phyloP scores from a whole-genome alignment of 441 rosid species.

The Aleurites moluccanus region DNA sequence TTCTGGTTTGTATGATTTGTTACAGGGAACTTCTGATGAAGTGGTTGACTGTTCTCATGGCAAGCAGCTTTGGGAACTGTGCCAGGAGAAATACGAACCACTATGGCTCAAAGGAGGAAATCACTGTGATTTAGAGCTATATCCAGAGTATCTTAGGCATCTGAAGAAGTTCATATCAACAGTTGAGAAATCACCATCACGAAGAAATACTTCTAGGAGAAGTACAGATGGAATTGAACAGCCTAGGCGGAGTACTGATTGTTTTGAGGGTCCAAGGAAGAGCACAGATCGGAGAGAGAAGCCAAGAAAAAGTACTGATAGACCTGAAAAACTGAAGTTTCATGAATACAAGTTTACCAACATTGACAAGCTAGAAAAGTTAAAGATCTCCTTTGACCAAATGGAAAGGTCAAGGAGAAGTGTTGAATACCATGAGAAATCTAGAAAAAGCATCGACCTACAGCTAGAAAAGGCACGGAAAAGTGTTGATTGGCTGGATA shows the following conservation, averaged over 20 bases:
- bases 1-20: constrained; percentile 2
- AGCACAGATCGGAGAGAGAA: constrained; percentile 80
- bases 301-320: constrained; percentile 76
- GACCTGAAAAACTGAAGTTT: constrained; percentile 60
- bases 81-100: constrained; percentile 90
- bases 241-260: constrained; percentile 64
- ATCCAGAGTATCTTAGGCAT: constrained; percentile 86
- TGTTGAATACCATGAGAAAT: constrained; percentile 84
- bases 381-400: constrained; percentile 46
- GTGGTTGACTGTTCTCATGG: constrained; percentile 97
- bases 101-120: constrained; percentile 94
- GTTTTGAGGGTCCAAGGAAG: constrained; percentile 58
- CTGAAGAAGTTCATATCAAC: constrained; percentile 87
- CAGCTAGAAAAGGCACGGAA: constrained; percentile 78
- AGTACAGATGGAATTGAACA: constrained; percentile 55
- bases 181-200: constrained; percentile 77
- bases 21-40: constrained; percentile 95
- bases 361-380: constrained; percentile 66
- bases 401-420: constrained; percentile 78
- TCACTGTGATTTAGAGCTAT: constrained; percentile 87
- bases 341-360: constrained; percentile 68
- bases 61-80: constrained; percentile 91
- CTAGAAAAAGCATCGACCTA: constrained; percentile 73
- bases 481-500: constrained; percentile 86
- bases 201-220: constrained; percentile 61